These are phyloP conservation scores for Corchorus capsularis DNA, from an alignment of 345 rosid species.

Conservation along the genomic window DNA sequence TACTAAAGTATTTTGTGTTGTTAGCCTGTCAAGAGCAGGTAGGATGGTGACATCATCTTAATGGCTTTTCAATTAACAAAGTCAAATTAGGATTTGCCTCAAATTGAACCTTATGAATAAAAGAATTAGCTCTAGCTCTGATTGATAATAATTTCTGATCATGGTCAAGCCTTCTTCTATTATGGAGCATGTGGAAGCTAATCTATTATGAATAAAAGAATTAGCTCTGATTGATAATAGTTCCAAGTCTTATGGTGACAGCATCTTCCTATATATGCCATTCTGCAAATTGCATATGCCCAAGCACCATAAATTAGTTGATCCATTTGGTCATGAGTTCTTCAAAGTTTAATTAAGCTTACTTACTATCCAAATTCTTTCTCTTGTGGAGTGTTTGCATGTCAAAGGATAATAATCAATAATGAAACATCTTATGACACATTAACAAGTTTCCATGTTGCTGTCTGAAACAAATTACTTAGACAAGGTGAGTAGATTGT, in stretches of 20 bases:
- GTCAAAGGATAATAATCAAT: not conserved
- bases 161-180: too few species aligned
- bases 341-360: slow-evolving; percentile 50
- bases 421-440: not conserved
- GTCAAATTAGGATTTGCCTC: too few species aligned
- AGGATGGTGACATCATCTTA: too few species aligned
- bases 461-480: not conserved
- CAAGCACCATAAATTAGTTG: slow-evolving; percentile 43
- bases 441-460: not conserved
- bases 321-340: slow-evolving; percentile 49
- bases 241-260: slow-evolving; percentile 14
- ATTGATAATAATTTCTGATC: too few species aligned
- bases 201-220: too few species aligned
- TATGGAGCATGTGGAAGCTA: too few species aligned
- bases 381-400: not conserved
- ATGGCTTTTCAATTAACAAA: too few species aligned
- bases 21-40: too few species aligned
- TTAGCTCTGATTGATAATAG: too few species aligned
- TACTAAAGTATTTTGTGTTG: too few species aligned
- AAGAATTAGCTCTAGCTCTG: too few species aligned
- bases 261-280: slow-evolving; percentile 52
- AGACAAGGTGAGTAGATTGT: not conserved
- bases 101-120: too few species aligned
- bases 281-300: slow-evolving; percentile 70
- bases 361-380: slow-evolving; percentile 26